Evolutionary conservation across 1,284 basidiomycete species (phyloP).

Genomic region (Heterobasidion annosum): DNA sequence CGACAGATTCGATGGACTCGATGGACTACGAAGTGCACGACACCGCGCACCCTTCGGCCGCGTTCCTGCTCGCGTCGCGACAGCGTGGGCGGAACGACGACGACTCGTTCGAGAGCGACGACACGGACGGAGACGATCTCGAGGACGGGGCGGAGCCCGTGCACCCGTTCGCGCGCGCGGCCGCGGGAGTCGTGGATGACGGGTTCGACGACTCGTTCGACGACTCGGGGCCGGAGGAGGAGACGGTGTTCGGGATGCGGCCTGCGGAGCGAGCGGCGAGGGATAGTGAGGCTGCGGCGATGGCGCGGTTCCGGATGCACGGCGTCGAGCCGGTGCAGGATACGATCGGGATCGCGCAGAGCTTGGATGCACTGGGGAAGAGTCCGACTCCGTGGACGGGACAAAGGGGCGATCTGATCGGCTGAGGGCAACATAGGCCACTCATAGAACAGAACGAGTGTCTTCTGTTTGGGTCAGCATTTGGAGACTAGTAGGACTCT

Average conservation of each 20-base stretch:
- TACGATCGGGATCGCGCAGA: slow-evolving; percentile 48
- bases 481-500: too few species aligned
- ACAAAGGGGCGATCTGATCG: neutral
- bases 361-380: slow-evolving; percentile 43
- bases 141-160: slow-evolving; percentile 28
- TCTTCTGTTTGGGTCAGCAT: too few species aligned
- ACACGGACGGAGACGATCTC: slow-evolving; percentile 14
- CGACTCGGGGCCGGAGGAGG: slow-evolving; percentile 34
- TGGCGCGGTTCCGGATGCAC: slow-evolving; percentile 36
- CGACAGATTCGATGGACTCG: slow-evolving; percentile 32
- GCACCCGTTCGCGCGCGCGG: slow-evolving; percentile 43
- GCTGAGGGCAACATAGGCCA: too few species aligned
- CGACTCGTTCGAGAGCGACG: slow-evolving; percentile 17
- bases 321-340: slow-evolving; percentile 55
- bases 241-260: slow-evolving; percentile 63
- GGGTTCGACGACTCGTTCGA: slow-evolving; percentile 45
- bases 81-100: slow-evolving; percentile 36
- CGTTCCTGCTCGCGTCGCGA: slow-evolving; percentile 21
- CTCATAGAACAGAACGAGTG: too few species aligned
- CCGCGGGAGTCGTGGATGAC: slow-evolving; percentile 3
- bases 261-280: slow-evolving; percentile 32
- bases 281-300: slow-evolving; percentile 16
- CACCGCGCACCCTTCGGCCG: slow-evolving; percentile 20
- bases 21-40: slow-evolving; percentile 32
- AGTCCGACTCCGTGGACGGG: slow-evolving; percentile 34